Evolutionary conservation across 805 yeast species (phyloP), one percentile per base, ranked within the genome.

Genomic region (Scheffersomyces stipitis): DNA sequence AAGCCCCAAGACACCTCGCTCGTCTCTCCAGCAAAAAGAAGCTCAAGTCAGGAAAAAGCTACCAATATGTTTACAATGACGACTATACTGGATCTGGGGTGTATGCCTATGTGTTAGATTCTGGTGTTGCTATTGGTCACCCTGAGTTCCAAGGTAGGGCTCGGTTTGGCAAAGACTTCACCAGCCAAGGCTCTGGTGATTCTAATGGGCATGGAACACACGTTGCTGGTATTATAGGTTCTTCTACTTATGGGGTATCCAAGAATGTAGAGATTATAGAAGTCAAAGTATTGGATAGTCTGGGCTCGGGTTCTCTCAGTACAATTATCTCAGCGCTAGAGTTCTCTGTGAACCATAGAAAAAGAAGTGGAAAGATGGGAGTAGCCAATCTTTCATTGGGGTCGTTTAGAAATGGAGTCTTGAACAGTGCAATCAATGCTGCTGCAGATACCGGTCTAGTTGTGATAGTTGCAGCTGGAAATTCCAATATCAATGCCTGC

Each of bases 171-270:
- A 71, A 66, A 5, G 86, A 83, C 50, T 76, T 81, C 40, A 81
- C 87, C 0, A 66, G 64, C 1, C 83, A 78, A 45, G 78, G 79
- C 1, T 52, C 68, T 1, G 87, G 86, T 5, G 96, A 90, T 55
- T 63, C 63, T 7, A 81, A 82, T 48, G 96, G 96, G 0, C 97
- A 89, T 58, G 97, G 96, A 0, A 87, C 96, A 1, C 96, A 89
- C 60, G 95, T 90, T 32, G 96, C 96, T 0, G 96, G 96, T 3
- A 66, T 87, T 9, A 75, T 87, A 37, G 96, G 91, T 0, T 86
- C 96, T 2, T 70, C 64, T 36, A 77, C 81, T 2, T 89, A 69
- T 63, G 97, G 97, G 5, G 93, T 87, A 3, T 87, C 96, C 13
- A 89, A 90, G 56, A 50, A 60, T 16, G 71, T 65, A 18, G 66